Conservation (phyloP, 1,284 basidiomycete species). For the Austroboletus olivaceoglutinosus region DNA sequence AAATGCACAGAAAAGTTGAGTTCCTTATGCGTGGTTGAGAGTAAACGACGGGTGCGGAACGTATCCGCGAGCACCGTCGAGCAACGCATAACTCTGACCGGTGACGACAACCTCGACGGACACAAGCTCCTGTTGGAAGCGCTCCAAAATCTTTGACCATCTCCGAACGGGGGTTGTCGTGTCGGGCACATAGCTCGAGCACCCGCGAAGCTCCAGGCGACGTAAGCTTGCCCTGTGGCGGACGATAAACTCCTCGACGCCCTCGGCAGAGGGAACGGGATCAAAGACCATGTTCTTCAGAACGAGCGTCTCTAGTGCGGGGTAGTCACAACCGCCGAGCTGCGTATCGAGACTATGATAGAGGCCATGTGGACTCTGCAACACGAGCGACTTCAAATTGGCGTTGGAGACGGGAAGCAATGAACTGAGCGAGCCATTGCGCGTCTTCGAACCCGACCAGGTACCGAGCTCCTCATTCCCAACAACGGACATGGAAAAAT, state of each 20-base stretch:
- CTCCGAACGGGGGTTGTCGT: conserved; percentile 15
- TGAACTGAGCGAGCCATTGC: conserved; percentile 27
- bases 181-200: conserved; percentile 25
- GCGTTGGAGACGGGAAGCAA: conserved; percentile 23
- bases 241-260: conserved; percentile 31
- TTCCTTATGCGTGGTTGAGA: too few relatives aligned
- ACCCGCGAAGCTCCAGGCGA: conserved; percentile 22
- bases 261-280: conserved; percentile 16
- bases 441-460: conserved; percentile 33
- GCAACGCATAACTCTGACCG: conserved; percentile 21
- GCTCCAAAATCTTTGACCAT: conserved; percentile 31
- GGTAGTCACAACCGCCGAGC: conserved; percentile 23
- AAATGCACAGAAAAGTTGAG: too few relatives aligned
- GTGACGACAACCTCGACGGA: conserved; percentile 23
- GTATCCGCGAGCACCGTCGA: conserved; percentile 24
- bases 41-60: conserved; percentile 15
- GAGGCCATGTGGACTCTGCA: conserved; percentile 29
- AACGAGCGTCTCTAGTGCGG: conserved; percentile 26
- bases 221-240: conserved; percentile 28
- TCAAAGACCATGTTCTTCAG: conserved; percentile 35
- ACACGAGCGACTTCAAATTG: conserved; percentile 22
- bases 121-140: conserved; percentile 20
- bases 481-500: conserved; percentile 32
- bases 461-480: conserved; percentile 28
- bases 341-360: conserved; percentile 30